Conservation (phyloP, 2,329 filamentous ascomycete species). For the Xylaria sp. region DNA sequence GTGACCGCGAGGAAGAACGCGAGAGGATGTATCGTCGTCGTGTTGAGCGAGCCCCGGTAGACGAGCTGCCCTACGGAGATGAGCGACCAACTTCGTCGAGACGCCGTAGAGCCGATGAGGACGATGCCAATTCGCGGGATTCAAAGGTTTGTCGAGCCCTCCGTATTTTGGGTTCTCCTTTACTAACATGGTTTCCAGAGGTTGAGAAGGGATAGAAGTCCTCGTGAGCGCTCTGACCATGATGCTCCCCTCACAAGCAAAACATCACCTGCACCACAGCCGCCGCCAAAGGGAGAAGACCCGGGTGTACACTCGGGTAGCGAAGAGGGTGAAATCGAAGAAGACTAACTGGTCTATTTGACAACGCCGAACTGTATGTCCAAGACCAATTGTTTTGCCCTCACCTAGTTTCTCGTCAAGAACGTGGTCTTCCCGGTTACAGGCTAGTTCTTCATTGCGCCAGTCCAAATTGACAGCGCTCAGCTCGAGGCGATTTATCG, state of each 20-base stretch:
- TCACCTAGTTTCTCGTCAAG: conserved; percentile 1
- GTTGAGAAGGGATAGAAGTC: conserved; percentile 51
- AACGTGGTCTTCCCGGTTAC: conserved; percentile 8
- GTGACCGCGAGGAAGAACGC: conserved; percentile 83
- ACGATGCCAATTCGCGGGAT: conserved; percentile 62
- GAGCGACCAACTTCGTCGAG: conserved; percentile 60
- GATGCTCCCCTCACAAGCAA: conserved; percentile 54
- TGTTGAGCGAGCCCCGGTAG: conserved; percentile 60
- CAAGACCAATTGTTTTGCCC: conserved; percentile 4
- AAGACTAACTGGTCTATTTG: conserved; percentile 47
- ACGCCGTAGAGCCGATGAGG: conserved; percentile 73
- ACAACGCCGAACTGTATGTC: conserved; percentile 9
- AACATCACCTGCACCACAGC: conserved; percentile 43
- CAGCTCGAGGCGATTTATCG: conserved; percentile 1
- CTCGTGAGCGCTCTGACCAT: conserved; percentile 57
- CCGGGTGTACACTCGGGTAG: conserved; percentile 73
- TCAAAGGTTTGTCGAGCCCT: conserved; percentile 51
- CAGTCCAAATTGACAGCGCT: background rate
- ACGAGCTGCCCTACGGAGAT: conserved; percentile 89
- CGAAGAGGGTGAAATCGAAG: conserved; percentile 97
- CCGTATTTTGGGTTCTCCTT: background rate
- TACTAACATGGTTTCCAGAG: conserved; percentile 41
- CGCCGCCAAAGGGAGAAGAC: conserved; percentile 50
- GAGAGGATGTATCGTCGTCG: conserved; percentile 84
- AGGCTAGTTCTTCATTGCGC: conserved; percentile 1